These are phyloP conservation scores for Paramecium pentaurelia DNA, from an alignment of 73 alveolate genomes.

Conservation along the genomic window DNA sequence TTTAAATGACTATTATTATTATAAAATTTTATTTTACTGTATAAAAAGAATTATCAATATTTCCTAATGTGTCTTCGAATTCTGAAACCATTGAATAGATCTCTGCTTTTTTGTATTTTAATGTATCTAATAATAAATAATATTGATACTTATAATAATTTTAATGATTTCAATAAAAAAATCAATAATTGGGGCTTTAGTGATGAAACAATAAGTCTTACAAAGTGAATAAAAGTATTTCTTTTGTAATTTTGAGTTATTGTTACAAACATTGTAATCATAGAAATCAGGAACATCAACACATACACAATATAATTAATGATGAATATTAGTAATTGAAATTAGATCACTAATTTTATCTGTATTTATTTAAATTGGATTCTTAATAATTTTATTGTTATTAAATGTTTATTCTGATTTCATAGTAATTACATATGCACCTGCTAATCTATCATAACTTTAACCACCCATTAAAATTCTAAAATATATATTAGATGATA, in stretches of 20 bases:
- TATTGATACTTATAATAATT: background rate
- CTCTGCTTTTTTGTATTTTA: slow-evolving; percentile 42
- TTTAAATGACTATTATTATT: background rate
- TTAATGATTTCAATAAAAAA: background rate
- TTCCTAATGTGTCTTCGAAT: background rate
- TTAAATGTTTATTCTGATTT: slow-evolving; percentile 27
- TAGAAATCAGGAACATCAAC: slow-evolving; percentile 36
- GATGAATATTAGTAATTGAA: background rate
- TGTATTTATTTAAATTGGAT: background rate
- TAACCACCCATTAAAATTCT: slow-evolving; percentile 35
- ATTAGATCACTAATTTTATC: background rate
- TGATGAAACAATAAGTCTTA: slow-evolving; percentile 32
- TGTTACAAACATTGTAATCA: background rate
- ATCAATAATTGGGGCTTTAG: slow-evolving; percentile 28
- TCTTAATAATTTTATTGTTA: background rate
- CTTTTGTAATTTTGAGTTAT: background rate
- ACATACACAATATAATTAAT: slow-evolving; percentile 29
- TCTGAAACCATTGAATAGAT: background rate
- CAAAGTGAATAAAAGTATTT: slow-evolving; percentile 7
- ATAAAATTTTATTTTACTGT: background rate
- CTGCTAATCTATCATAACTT: slow-evolving; percentile 50
- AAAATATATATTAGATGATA: background rate
- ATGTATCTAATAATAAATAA: background rate
- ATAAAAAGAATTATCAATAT: slow-evolving; percentile 1
- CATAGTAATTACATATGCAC: slow-evolving; percentile 35